Conservation (phyloP, 2,329 filamentous ascomycete species). For the Penicillium sp. region DNA sequence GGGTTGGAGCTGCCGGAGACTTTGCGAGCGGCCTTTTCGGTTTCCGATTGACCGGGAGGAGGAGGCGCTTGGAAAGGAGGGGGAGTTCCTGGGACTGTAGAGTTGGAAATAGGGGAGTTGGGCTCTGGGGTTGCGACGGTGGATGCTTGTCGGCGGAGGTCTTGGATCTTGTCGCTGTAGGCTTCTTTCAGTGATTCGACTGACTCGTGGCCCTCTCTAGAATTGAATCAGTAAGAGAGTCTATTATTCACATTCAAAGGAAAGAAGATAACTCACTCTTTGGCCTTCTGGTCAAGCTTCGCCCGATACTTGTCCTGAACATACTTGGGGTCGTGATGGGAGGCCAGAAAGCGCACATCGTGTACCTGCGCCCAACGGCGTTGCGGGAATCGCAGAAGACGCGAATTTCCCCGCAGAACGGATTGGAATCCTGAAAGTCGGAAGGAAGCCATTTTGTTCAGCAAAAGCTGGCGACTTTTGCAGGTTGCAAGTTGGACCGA, state of each 20-base stretch:
- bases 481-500: neutral
- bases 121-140: constrained; percentile 55
- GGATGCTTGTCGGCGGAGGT: constrained; percentile 69
- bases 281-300: constrained; percentile 83
- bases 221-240: constrained; percentile 58
- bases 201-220: constrained; percentile 67
- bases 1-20: constrained; percentile 57
- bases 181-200: constrained; percentile 69
- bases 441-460: constrained; percentile 53
- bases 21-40: constrained; percentile 36
- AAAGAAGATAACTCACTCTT: constrained; percentile 54
- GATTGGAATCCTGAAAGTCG: constrained; percentile 56
- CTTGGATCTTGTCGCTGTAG: constrained; percentile 81
- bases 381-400: constrained; percentile 55
- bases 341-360: constrained; percentile 86
- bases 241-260: neutral
- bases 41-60: constrained; percentile 39
- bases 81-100: constrained; percentile 40
- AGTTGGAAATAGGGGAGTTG: constrained; percentile 25
- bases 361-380: constrained; percentile 89
- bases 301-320: constrained; percentile 83
- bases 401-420: constrained; percentile 38
- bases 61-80: constrained; percentile 39
- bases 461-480: neutral
- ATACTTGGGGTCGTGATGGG: constrained; percentile 67